Base-by-base conservation (phyloP, 805 yeast genomes). In the Wickerhamiella musiphila region DNA sequence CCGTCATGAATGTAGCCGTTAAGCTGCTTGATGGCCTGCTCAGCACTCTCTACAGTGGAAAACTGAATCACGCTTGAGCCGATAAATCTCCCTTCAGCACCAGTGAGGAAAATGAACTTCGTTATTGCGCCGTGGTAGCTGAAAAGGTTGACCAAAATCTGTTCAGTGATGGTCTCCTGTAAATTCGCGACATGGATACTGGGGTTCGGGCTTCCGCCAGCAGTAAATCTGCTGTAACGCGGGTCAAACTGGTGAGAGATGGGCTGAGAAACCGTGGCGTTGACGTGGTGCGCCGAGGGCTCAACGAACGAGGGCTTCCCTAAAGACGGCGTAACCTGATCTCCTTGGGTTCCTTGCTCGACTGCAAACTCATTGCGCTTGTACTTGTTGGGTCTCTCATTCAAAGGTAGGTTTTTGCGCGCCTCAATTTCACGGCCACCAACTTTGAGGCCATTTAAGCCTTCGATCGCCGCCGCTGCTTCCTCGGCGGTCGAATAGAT, bases 51-150 rank as follows among this genome's bases (percentile, higher is more conserved):
- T 19, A 61, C 64, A 34, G 63, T 60, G 37, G 66, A 74, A 49
- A 78, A 79, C 51, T 73, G 68, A 27, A 86, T 83, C 31, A 82
- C 83, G n/a, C 93, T 95, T 41, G 64, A 58, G 19, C 95, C 96
- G 2, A 75, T 62, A 12, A 93, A 71, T 47, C 73, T 66, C 23
- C 86, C 86, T 23, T 57, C 55, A 4, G 61, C 50, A 41, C 65
- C 66, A 45, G 53, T 67, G 51, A 73, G 79, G 38, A 86, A 63
- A 52, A 81, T 93, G 14, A 94, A 94, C 26, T 65, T 65, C 25
- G 55, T 60, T 12, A 86, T 81, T 30, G 66, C 58, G 15, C 94
- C 93, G 34, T 83, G 69, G 23, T 86, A 75, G 51, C 76, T 86
- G 51, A 84, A 84, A 37, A 86, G 64, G 43, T 84, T 94, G 41